phyloP scores from a whole-genome alignment of 345 rosid genomes.

The Syzygium jambos region DNA sequence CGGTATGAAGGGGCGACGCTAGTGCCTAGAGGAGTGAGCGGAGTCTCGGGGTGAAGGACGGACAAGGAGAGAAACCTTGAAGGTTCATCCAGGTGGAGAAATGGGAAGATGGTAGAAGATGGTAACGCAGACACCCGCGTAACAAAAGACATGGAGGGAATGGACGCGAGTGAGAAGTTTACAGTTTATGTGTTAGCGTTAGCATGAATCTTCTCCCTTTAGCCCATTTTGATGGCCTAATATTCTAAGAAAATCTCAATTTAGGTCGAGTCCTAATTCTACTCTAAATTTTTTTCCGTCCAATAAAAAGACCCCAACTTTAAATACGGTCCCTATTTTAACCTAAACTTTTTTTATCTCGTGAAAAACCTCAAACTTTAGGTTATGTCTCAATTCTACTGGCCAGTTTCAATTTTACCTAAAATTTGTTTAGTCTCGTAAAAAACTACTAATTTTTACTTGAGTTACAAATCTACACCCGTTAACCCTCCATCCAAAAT shows the following conservation, averaged over 20 bases:
- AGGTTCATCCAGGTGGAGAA: not conserved
- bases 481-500: too few relatives aligned
- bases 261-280: not conserved
- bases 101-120: not conserved
- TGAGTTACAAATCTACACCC: too few relatives aligned
- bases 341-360: too few relatives aligned
- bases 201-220: not conserved
- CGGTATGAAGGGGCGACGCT: not conserved
- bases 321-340: not conserved
- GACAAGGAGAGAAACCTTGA: not conserved
- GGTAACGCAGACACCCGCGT: not conserved
- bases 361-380: too few relatives aligned
- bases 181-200: not conserved
- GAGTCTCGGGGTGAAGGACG: not conserved
- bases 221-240: not conserved
- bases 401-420: too few relatives aligned
- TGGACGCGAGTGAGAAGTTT: not conserved
- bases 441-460: too few relatives aligned
- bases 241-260: too few relatives aligned
- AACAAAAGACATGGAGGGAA: not conserved
- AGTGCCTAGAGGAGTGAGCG: not conserved
- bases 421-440: too few relatives aligned
- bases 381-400: too few relatives aligned
- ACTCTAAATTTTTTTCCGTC: not conserved
- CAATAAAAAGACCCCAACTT: too few relatives aligned